Evolutionary conservation across 768 basidiomycete species (phyloP).

Genomic region (Termitomyces sp.): DNA sequence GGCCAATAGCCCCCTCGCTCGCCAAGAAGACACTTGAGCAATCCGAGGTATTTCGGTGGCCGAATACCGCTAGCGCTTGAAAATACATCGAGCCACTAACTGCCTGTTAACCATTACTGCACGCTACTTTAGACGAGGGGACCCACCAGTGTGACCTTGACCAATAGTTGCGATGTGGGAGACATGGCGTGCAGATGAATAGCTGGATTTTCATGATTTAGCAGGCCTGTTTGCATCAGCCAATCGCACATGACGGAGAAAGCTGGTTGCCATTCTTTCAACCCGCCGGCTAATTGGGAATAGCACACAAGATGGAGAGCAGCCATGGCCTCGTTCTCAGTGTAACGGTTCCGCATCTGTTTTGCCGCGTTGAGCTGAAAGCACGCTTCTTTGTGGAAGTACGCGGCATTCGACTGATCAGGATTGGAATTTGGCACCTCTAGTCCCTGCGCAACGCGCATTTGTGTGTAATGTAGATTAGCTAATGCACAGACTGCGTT

Average conservation of each 20-base stretch:
- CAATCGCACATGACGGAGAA: slow-evolving; percentile 73
- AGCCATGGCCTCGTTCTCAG: slow-evolving; percentile 69
- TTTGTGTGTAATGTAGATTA: slow-evolving; percentile 59
- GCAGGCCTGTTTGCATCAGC: slow-evolving; percentile 63
- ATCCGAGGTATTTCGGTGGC: slow-evolving; percentile 57
- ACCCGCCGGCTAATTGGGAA: slow-evolving; percentile 64
- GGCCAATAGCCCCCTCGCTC: slow-evolving; percentile 43
- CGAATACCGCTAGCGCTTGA: slow-evolving; percentile 56
- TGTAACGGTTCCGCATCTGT: slow-evolving; percentile 47
- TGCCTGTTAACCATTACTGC: slow-evolving; percentile 13
- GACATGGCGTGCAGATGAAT: slow-evolving; percentile 51
- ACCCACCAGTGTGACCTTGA: slow-evolving; percentile 73
- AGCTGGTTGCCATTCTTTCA: slow-evolving; percentile 63
- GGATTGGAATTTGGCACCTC: slow-evolving; percentile 47
- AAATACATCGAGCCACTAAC: slow-evolving; percentile 76
- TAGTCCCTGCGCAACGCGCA: slow-evolving; percentile 57
- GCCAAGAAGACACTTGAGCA: slow-evolving; percentile 65
- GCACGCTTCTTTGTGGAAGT: slow-evolving; percentile 66
- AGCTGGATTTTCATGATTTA: slow-evolving; percentile 59
- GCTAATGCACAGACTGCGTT: slow-evolving; percentile 75
- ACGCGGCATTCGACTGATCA: slow-evolving; percentile 53
- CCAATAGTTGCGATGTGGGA: slow-evolving; percentile 46
- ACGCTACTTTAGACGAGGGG: background rate
- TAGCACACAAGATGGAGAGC: slow-evolving; percentile 74
- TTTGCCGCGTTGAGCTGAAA: slow-evolving; percentile 54